Evolutionary conservation across 306 rosid genomes (phyloP).

Genomic region (Trichosanthes truncata): DNA sequence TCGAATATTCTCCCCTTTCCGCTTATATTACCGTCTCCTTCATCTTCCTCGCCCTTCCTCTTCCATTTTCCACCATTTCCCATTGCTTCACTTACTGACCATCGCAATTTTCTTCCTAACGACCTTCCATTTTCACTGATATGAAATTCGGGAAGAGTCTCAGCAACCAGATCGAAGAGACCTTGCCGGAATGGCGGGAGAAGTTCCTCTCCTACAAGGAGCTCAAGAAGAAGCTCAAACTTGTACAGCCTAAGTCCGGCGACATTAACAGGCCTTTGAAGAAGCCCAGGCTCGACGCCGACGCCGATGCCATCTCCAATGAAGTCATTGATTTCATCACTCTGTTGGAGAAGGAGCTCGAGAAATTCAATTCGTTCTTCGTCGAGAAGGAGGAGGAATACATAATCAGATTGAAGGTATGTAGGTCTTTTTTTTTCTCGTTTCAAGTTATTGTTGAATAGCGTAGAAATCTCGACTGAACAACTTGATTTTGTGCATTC

Average conservation of each 20-base stretch:
- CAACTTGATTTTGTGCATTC: not conserved
- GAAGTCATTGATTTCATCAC: constrained; percentile 62
- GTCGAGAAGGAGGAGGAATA: constrained; percentile 95
- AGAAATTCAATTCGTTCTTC: constrained; percentile 81
- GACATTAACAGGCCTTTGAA: constrained; percentile 38
- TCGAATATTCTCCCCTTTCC: constrained; percentile 11
- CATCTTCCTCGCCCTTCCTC: not conserved
- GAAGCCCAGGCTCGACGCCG: constrained; percentile 26
- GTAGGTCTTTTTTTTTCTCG: not conserved
- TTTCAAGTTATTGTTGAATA: not conserved
- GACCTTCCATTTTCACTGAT: not conserved
- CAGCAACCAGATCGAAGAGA: constrained; percentile 79
- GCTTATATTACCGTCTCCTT: not conserved
- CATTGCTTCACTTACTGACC: not conserved
- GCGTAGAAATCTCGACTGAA: not conserved
- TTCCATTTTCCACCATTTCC: not conserved
- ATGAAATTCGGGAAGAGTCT: constrained; percentile 96
- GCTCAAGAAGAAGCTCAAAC: constrained; percentile 80
- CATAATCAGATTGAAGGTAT: constrained; percentile 85
- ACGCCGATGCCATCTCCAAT: constrained; percentile 16
- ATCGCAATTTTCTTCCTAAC: not conserved
- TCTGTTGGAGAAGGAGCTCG: constrained; percentile 73
- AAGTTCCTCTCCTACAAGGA: constrained; percentile 92
- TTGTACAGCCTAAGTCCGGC: constrained; percentile 39
- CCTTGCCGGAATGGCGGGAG: constrained; percentile 91